Base-by-base conservation (phyloP, 2,329 filamentous ascomycete species). In the Alternaria dauci region DNA sequence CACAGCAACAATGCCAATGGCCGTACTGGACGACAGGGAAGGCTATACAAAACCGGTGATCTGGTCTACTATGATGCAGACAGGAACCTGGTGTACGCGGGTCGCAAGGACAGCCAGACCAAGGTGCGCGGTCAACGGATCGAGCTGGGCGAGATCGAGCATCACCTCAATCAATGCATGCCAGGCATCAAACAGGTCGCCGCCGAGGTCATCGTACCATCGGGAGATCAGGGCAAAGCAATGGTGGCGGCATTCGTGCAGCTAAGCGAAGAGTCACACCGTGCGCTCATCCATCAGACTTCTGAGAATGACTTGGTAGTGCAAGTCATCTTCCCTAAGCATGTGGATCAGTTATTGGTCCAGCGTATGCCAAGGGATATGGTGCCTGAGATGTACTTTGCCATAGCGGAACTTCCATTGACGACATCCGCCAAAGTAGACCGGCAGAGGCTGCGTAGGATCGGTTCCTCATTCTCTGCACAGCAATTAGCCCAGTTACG, bases 71-170 rank as follows among this genome's bases (percentile, higher is more conserved):
- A 63, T 20, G 51, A 56, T 34, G 14, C 20, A 8, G 60, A 69
- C 26, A 65, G 67, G 2, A 50, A 32, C 7, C 41, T 65, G 6
- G 26, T 43, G 8, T 66, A 52, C 53, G 26, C 59, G 36, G 63
- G 63, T 5, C 58, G 67, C 2, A 68, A 60, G 38, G 67, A 69
- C 26, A 48, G 43, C 16, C 65, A 68, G 25, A 57, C 68, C 8
- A 69, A 69, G 50, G 16, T 69, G 6, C 39, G 63, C 3, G 67
- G 67, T 4, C 65, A 68, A 38, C 55, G 67, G 3, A 44, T 69
- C 32, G 67, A 69, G 48, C 25, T 68, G 5, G 65, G 67, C 4
- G 67, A 69, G 52, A 58, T 69, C 20, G 58, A 61, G n/a, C 41
- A 53, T 18, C 34, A 53, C 3, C 12, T 46, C 9, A 30, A 28